These are phyloP conservation scores for Nakazawaea anatomiae DNA, from an alignment of 805 yeast species.

Conservation along the genomic window DNA sequence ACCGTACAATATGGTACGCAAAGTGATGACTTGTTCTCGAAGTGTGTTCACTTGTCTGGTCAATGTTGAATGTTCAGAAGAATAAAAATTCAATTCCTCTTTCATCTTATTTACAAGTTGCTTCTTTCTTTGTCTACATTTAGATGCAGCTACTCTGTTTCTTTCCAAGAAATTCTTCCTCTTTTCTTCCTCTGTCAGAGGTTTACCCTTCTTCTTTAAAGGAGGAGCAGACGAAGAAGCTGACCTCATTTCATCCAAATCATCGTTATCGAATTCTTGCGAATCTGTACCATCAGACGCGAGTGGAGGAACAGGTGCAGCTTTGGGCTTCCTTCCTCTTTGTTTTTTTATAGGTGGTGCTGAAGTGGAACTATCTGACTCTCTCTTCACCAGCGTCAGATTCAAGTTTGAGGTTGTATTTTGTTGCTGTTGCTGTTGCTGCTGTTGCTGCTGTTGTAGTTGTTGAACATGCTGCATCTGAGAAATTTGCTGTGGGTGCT, in stretches of 20 bases:
- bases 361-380: neutral
- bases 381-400: neutral
- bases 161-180: conserved; percentile 81
- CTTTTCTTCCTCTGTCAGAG: conserved; percentile 62
- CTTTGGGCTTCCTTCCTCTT: conserved; percentile 6
- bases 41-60: conserved; percentile 52
- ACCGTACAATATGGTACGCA: conserved; percentile 40
- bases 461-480: conserved; percentile 14
- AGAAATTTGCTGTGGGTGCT: conserved; percentile 7
- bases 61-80: conserved; percentile 63
- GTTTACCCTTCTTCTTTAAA: conserved; percentile 67
- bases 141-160: conserved; percentile 94
- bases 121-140: conserved; percentile 92
- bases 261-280: conserved; percentile 15
- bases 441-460: conserved; percentile 4
- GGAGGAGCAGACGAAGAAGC: conserved; percentile 44
- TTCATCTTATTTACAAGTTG: conserved; percentile 81
- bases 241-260: conserved; percentile 32
- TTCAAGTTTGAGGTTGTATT: too few species aligned
- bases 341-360: conserved; percentile 2
- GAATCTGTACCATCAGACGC: conserved; percentile 16
- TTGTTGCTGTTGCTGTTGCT: conserved; percentile 10
- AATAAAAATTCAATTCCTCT: conserved; percentile 64
- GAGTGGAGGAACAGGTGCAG: conserved; percentile 16
- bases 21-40: conserved; percentile 48